Base-by-base conservation (phyloP, 805 yeast genomes). In the Tetrapisispora arboricola region DNA sequence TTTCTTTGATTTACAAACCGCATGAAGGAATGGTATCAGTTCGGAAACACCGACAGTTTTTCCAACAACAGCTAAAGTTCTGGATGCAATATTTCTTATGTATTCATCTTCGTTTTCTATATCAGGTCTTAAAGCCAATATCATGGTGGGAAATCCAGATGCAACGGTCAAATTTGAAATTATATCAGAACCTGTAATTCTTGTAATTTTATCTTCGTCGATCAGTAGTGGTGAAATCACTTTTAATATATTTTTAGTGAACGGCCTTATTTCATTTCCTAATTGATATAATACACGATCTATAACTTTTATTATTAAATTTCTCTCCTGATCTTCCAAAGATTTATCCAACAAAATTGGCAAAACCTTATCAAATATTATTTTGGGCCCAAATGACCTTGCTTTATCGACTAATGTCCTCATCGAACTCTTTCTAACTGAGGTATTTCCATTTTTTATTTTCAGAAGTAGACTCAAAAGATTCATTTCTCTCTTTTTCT, bases 1-100 rank as follows among this genome's bases (percentile, higher is more conserved):
- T 54, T 81, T 80, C 50, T 76, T 78, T 2, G 94, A 79, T 45
- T 72, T 70, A 45, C 90, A 77, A 4, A 84, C 88, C 0, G 95
- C 94, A 46, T 71, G 75, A 28, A 90, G 57, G 55, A 90, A 90
- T 0, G 96, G 96, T 11, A 92, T 53, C 35, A 85, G 58, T 6
- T 74, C 63, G 1, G 73, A 78, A 7, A 86, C 65, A 1, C 96
- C 96, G 28, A 88, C 58, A 0, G 95, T 75, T 36, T 76, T 74
- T 0, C 94, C 87, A 2, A 83, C 86, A 5, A 86, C 82, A 0
- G 96, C 96, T 57, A 88, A 68, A 1, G 87, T 75, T 41, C 90
- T 67, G 0, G 96, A 75, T 0, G 94, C 80, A 1, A 78, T 67
- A 50, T 81, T 80, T 40, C 96, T 67, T 8, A 83, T 78, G 49